Base-by-base conservation (phyloP, 2,329 filamentous ascomycete genomes). In the Aureobasidium sp. region DNA sequence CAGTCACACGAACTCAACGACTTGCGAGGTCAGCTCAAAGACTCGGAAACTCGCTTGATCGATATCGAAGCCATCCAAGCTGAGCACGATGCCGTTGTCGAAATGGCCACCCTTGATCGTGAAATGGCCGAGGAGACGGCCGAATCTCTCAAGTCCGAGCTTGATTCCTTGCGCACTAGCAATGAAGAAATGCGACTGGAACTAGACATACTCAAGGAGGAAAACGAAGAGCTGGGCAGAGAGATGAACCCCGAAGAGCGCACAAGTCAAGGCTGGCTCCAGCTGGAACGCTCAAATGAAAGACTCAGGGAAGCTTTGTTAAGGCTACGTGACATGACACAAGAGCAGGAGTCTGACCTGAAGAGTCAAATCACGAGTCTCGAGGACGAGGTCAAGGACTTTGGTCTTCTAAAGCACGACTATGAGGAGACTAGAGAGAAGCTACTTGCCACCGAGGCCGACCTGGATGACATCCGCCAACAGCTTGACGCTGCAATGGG, bases 71-170 rank as follows among this genome's bases (percentile, higher is more conserved):
- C 82, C 34, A 79, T 88, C 60, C 88, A 94, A 71, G 88, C 89
- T 8, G 91, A 97, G 67, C 87, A 95, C 73, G 94, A 97, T 34
- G 84, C 87, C 3, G 84, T 89, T 7, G 77, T 97, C 70, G 94
- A 99, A 75, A 84, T 94, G 75, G 91, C 91, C 7, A 88, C 90
- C 0, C 79, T 99, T 29, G 94, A 99, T 72, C 86, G 90, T 48
- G 93, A 99, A 74, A 96, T 97, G 89, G 94, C 94, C 0, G 92
- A 99, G 74, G 93, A 97, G 75, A 91, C 87, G 47, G 88, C 90
- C 0, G 94, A 97, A 67, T 85, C 88, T 20, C 80, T 88, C 56
- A 94, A 91, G 72, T 82, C 84, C 1, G 92, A 99, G 70, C 78
- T 95, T 27, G 89, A 96, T 41, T 82, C 85, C 2, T 74, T 96